Evolutionary conservation across 768 basidiomycete genomes (phyloP), one percentile per base, ranked within the genome.

Genomic region (Punctularia strigosozonata): DNA sequence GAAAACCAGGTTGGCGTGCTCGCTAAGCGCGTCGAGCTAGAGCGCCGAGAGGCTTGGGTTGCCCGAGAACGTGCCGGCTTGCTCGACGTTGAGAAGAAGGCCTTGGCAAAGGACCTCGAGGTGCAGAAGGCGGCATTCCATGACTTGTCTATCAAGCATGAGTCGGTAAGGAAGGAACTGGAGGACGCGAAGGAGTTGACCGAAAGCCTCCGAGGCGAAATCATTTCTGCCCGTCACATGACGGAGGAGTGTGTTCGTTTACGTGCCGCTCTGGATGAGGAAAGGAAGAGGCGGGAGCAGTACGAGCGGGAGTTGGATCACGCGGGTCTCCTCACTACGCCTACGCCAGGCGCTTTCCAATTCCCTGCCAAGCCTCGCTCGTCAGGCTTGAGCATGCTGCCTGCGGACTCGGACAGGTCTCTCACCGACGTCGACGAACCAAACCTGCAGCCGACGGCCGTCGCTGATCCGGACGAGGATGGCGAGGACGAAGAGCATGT

Each of bases 21-120:
- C 36, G 69, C 74, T 19, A 73, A 72, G 43, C 66, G 82, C 8
- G 68, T 88, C 12, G 85, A 89, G 32, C 65, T 62, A n/a, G 87
- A 90, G 60, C 69, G 84, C 19, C 70, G 78, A 38, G 88, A 91
- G 41, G 80, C 79, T 2, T 88, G 83, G 79, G 71, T 89, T 28
- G 78, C 84, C n/a, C 69, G 83, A 12, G 87, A 87, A 32, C 75
- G 71, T 28, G 61, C 75, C 5, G 70, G 76, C 6, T 48, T 83
- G 40, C 46, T 84, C 31, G 77, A 85, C 53, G 65, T 74, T 15
- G 84, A 85, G 59, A 82, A 79, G 47, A 56, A 54, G n/a, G 61
- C 63, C 3, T 54, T 82, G 33, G 68, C 70, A 48, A 72, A 69
- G 52, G 62, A 61, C 30, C 46, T 76, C 20, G 47, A 59, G 15